A percentile compares a stretch with the other conserved stretches of the same genome.
phyloP scores from a whole-genome alignment of 176 grass and related monocot species.

The Carex parvula region DNA sequence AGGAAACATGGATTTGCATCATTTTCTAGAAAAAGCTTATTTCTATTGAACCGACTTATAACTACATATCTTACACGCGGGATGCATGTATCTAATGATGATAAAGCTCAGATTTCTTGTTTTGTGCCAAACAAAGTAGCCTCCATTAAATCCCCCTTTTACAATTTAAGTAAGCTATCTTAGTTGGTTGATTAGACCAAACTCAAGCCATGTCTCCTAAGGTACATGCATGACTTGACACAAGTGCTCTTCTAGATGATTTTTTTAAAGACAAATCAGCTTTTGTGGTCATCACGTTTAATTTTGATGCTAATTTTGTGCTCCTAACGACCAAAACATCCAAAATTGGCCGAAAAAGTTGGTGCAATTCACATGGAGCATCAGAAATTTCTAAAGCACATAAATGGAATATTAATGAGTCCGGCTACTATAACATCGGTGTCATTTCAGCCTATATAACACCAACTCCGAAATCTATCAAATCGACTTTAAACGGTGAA shows the following conservation, averaged over 20 bases:
- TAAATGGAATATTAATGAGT: background rate
- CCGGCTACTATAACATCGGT: no score
- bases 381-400: background rate
- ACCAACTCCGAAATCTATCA: no score
- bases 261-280: background rate
- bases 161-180: background rate
- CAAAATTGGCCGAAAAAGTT: background rate
- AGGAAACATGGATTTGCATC: constrained; percentile 11
- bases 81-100: constrained; percentile 20
- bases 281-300: background rate
- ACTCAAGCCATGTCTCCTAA: background rate
- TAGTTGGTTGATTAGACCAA: background rate
- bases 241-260: background rate
- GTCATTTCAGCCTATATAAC: no score
- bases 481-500: no score
- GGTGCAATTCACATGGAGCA: background rate
- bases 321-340: background rate
- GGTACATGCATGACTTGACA: constrained; percentile 25
- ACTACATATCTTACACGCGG: background rate
- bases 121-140: constrained; percentile 28
- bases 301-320: constrained; percentile 11
- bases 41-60: background rate
- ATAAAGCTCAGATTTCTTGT: constrained; percentile 8
- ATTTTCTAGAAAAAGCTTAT: constrained; percentile 13
- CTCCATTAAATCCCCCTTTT: background rate